These are phyloP conservation scores for Citrus sinensis DNA, from an alignment of 345 rosid genomes.

Conservation along the genomic window DVS_A1.0 CM039169.1:33786501-33787000, in stretches of 20 bases:
- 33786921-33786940: neutral
- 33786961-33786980: neutral
- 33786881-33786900: neutral
- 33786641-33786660: neutral
- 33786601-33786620: neutral
- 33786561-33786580: neutral
- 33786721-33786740: slow-evolving; percentile 57
- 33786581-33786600: neutral
- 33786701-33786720: slow-evolving; percentile 32
- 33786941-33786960: neutral
- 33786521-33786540: slow-evolving; percentile 8
- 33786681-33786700: neutral
- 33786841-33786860: neutral
- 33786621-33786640: neutral
- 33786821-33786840: neutral
- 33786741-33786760: slow-evolving; percentile 84
- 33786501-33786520: slow-evolving; percentile 11
- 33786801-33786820: neutral
- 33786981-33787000: neutral
- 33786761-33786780: slow-evolving; percentile 79
- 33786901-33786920: neutral
- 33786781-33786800: slow-evolving; percentile 76
- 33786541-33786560: neutral
- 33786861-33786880: neutral
- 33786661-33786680: neutral